Conservation (phyloP, 805 yeast species). For the Yarrowia sp. region DNA sequence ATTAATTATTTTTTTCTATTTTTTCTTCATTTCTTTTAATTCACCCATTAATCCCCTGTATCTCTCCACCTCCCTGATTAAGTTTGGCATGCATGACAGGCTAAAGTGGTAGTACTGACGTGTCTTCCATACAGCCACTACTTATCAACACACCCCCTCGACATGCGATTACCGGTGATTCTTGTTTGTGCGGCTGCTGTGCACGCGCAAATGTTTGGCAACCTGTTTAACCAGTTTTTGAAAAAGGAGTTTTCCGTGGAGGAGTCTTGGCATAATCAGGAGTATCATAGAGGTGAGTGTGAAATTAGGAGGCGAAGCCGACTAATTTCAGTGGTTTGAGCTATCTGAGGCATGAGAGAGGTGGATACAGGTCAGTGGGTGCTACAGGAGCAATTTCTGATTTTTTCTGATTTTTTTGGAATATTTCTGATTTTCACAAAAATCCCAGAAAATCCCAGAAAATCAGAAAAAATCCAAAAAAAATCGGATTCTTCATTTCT, state of each 20-base stretch:
- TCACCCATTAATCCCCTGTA: background rate
- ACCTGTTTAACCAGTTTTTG: conserved; percentile 11
- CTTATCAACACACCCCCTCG: background rate
- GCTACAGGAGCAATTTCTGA: too few species aligned
- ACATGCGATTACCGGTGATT: background rate
- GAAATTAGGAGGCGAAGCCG: background rate
- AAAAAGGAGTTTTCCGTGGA: conserved; percentile 19
- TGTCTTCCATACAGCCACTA: background rate
- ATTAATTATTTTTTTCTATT: background rate
- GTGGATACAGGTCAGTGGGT: too few species aligned
- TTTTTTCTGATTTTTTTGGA: too few species aligned
- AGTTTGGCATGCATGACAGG: background rate
- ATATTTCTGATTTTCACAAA: too few species aligned
- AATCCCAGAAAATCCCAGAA: too few species aligned
- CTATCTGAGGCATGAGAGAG: too few species aligned
- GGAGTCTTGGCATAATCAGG: conserved; percentile 22
- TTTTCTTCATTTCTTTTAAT: background rate
- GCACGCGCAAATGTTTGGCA: conserved; percentile 12
- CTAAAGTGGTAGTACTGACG: conserved; percentile 1
- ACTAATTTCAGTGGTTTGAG: too few species aligned
- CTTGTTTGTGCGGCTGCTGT: background rate
- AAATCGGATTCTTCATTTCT: too few species aligned
- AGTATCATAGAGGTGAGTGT: conserved; percentile 23
- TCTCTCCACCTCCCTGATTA: background rate
- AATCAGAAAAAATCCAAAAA: too few species aligned